Conservation (phyloP, 179 eudicot species). For the Spinacia oleracea region DNA sequence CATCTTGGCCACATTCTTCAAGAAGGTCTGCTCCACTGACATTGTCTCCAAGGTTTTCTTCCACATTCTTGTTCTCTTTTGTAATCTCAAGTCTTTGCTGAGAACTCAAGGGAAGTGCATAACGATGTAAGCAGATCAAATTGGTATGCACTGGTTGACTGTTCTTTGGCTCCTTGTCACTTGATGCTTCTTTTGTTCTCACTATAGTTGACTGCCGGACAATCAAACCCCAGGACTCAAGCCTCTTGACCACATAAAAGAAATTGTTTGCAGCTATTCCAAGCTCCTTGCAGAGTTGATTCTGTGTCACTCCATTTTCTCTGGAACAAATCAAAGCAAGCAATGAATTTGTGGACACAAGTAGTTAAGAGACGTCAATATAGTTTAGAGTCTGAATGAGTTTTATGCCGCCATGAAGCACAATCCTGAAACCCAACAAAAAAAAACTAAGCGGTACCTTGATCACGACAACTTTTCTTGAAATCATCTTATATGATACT, state of each 20-base stretch:
- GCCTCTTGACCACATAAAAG: constrained; percentile 68
- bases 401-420: not conserved
- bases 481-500: too few species aligned
- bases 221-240: constrained; percentile 82
- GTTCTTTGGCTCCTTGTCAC: constrained; percentile 44
- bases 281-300: constrained; percentile 76
- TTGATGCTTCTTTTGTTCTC: constrained; percentile 61
- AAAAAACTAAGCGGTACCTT: not conserved
- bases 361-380: not conserved
- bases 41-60: constrained; percentile 38
- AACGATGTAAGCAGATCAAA: constrained; percentile 79
- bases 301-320: constrained; percentile 70
- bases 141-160: constrained; percentile 66
- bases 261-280: constrained; percentile 61
- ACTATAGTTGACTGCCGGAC: constrained; percentile 74
- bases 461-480: not conserved
- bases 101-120: constrained; percentile 75
- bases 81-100: constrained; percentile 90
- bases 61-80: constrained; percentile 48
- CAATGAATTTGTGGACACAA: constrained; percentile 19
- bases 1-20: constrained; percentile 54
- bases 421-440: too few species aligned
- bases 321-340: constrained; percentile 40
- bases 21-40: constrained; percentile 36
- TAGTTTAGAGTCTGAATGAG: not conserved